Base-by-base conservation (phyloP, 2,329 filamentous ascomycete genomes). In the Penicillium sp. region DNA sequence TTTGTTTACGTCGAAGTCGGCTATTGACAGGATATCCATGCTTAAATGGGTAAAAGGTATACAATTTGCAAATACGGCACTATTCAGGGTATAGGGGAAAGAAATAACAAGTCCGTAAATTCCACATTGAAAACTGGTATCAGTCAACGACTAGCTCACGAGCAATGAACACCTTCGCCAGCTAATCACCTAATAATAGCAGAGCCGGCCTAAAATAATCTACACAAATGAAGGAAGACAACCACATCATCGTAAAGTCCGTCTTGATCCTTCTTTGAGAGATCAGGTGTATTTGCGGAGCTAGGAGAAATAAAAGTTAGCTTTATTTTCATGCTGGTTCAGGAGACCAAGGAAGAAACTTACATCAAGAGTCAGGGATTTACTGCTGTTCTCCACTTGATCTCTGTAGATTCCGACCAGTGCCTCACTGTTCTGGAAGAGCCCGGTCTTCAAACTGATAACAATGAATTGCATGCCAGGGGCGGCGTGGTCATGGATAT, bases 391-490 rank as follows among this genome's bases (percentile, higher is more conserved):
- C 55, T 91, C 90, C 54, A 88, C 86, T 77, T 99, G 94, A 70
- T 99, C 95, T 63, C 94, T 83, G 79, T 96, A 97, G 11, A 99
- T 92, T 49, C 94, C 94, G 4, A 99, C 92, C 66, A 99, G 75
- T 58, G 92, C 95, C 81, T 99, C 92, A 69, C 91, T 96, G 73
- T 95, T 90, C 76, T 99, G 92, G 78, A 97, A 99, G 54, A 99
- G 80, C 1, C 92, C 92, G 0, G 92, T 89, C 82, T 99, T 99
- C 72, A 99, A 82, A 77, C 87, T 92, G 74, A 99, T 99, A 63
- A 99, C 94, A 58, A 99, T 95, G 66, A 99, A 99, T 74, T 99
- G 94, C 92, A 97, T 97, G 14, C 95, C 95, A 1, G 94, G 94
- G 0, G 91, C 90, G 1, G 92, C 90, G 75, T 99, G 92, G 69